Evolutionary conservation across 2,329 filamentous ascomycete genomes (phyloP), one percentile per base, ranked within the genome.

Genomic region (Neophaeococcomyces mojaviensis): DNA sequence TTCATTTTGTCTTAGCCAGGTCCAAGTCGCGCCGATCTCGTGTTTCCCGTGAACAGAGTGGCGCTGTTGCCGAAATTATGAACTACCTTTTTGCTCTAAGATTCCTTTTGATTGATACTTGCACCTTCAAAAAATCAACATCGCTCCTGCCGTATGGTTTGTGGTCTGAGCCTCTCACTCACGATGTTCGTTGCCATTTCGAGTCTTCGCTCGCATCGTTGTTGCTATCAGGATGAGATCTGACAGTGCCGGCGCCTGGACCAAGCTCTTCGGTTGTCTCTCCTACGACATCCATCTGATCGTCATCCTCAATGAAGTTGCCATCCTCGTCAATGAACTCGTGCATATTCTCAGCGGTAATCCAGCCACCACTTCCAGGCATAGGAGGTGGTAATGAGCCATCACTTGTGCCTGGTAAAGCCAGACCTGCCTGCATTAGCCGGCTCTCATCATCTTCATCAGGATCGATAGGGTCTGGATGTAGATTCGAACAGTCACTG

Each of bases 271-370:
- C 81, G 56, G 69, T 46, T 77, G 71, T 35, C 76, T 73, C 48
- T 76, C 73, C 20, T 37, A 38, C 28, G 5, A 6, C 36, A 20
- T 16, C 42, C 82, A 81, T 46, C 71, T 72, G 37, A 71, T 77
- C 61, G 55, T 68, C 49, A 61, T 71, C 33, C 57, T 70, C 77
- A 52, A 85, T 83, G 77, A 84, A 90, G 60, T 90, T 88, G 2
- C 87, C 87, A 7, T 88, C 76, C 51, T 77, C 81, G 57, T 92
- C 86, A 64, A 92, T 86, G 60, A 81, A 94, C 55, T 94, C 78
- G 53, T 84, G 73, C 62, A 94, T 82, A 58, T 96, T 97, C 47
- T 95, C 90, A 7, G 86, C 85, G 13, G 90, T 97, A 60, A 97
- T 72, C 70, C 70, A 73, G 7, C 70, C 70, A 1, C 68, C 70